phyloP scores from a whole-genome alignment of 768 basidiomycete genomes.

The Kwoniella newhampshirensis region DNA sequence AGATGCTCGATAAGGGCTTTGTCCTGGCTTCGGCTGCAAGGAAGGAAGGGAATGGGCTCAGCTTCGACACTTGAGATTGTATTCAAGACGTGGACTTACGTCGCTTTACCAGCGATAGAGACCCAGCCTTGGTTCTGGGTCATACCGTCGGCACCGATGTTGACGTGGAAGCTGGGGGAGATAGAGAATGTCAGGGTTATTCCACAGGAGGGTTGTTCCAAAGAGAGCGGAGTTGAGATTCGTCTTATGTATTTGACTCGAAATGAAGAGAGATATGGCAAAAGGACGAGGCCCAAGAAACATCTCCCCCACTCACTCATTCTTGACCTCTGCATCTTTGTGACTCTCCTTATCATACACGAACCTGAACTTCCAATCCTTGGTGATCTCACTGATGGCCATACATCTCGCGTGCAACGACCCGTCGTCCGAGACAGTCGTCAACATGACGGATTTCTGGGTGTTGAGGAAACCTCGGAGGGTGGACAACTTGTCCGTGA shows the following conservation, averaged over 20 bases:
- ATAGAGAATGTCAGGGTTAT: slow-evolving; percentile 3
- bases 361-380: slow-evolving; percentile 51
- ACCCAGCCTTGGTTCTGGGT: slow-evolving; percentile 74
- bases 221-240: too few species aligned
- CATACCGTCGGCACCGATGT: slow-evolving; percentile 68
- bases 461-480: slow-evolving; percentile 66
- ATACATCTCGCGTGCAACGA: slow-evolving; percentile 77
- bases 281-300: slow-evolving; percentile 13
- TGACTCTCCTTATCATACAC: slow-evolving; percentile 47
- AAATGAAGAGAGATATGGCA: background rate
- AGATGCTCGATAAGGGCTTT: slow-evolving; percentile 46
- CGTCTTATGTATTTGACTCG: too few species aligned
- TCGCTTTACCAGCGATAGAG: slow-evolving; percentile 72
- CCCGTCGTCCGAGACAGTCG: slow-evolving; percentile 68
- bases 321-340: slow-evolving; percentile 43
- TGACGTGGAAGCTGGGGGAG: slow-evolving; percentile 64
- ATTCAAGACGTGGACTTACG: too few species aligned
- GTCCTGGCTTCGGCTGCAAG: slow-evolving; percentile 47
- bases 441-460: slow-evolving; percentile 72
- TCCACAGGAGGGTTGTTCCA: slow-evolving; percentile 55
- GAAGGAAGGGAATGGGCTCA: slow-evolving; percentile 57
- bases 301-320: slow-evolving; percentile 42
- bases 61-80: too few species aligned
- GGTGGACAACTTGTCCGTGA: slow-evolving; percentile 59
- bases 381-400: slow-evolving; percentile 63